These are phyloP conservation scores for Penicillium sp. DNA, from an alignment of 2,329 filamentous ascomycete genomes.

Conservation along the genomic window DNA sequence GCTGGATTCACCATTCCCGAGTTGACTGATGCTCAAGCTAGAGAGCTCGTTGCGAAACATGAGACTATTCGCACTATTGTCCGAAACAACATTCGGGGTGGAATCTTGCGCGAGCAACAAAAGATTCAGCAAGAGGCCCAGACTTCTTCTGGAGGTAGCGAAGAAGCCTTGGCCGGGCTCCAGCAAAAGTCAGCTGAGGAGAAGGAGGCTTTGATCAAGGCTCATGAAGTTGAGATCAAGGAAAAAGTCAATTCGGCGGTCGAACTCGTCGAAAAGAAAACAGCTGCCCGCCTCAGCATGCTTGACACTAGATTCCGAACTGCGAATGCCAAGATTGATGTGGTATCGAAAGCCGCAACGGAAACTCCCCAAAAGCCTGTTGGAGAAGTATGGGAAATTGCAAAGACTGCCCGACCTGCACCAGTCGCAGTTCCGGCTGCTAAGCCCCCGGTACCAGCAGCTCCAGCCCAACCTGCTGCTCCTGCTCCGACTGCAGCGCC, in stretches of 20 bases:
- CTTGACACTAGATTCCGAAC: conserved; percentile 65
- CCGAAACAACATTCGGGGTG: conserved; percentile 57
- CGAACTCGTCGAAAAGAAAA: conserved; percentile 72
- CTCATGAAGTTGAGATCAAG: conserved; percentile 57
- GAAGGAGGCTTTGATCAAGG: conserved; percentile 43
- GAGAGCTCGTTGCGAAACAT: conserved; percentile 52
- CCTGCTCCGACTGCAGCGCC: conserved; percentile 20
- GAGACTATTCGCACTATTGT: conserved; percentile 51
- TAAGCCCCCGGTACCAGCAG: conserved; percentile 28
- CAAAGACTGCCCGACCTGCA: conserved; percentile 63
- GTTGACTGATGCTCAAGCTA: conserved; percentile 51
- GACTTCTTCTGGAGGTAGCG: conserved; percentile 27
- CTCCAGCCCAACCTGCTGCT: conserved; percentile 21
- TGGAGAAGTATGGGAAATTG: conserved; percentile 80
- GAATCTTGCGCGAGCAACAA: conserved; percentile 42
- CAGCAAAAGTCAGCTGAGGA: conserved; percentile 43
- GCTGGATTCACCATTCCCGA: conserved; percentile 27
- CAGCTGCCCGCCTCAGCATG: conserved; percentile 73
- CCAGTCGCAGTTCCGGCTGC: conserved; percentile 36
- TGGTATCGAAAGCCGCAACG: conserved; percentile 77
- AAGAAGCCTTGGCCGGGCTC: conserved; percentile 39
- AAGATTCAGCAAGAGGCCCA: conserved; percentile 43
- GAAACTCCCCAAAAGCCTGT: conserved; percentile 84
- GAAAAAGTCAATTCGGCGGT: conserved; percentile 60
- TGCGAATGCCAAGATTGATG: conserved; percentile 68